Evolutionary conservation across 2,329 filamentous ascomycete genomes (phyloP), one percentile per base, ranked within the genome.

Genomic region (Lasiodiplodia gonubiensis): DNA sequence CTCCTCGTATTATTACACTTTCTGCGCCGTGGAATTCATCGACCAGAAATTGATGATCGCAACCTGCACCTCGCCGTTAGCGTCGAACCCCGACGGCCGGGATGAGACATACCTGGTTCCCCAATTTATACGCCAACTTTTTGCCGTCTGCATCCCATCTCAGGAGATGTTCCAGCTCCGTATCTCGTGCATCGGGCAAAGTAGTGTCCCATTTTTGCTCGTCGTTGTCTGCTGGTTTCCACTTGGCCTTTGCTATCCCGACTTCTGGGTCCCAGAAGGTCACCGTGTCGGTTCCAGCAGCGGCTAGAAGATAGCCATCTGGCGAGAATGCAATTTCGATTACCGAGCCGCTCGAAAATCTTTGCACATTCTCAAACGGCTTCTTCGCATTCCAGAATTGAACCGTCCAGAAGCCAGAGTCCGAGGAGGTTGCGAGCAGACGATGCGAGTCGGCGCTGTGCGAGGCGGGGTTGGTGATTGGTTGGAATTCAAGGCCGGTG

Each of bases 291-390:
- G 76, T 76, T 2, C 80, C 80, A 8, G 78, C 81, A 21, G 80
- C 79, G 11, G 83, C 83, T 8, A 85, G 72, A 37, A 81, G 73
- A 4, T 69, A 70, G 12, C 81, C 80, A 61, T 80, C 75, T 2
- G 81, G 80, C 1, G 81, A 82, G 74, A 82, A 84, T 1, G 80
- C 75, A 5, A 83, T 72, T 25, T 80, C 79, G 46, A 80, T 74
- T 0, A 78, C 79, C n/a, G 74, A 69, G 14, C 78, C 76, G 8
- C 74, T 77, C 3, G 73, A 67, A 4, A 80, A 69, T 25, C 67
- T 70, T 25, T 74, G 74, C 18, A 78, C 52, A 49, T 73, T 73
- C 52, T 72, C 73, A 63, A 79, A 79, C 10, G 77, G 77, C 37
- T 75, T 71, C 49, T 76, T 77, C 14, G 75, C 76, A 67, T 80